phyloP scores from a whole-genome alignment of 495 filamentous ascomycete genomes.

The Monascus purpureus region DNA sequence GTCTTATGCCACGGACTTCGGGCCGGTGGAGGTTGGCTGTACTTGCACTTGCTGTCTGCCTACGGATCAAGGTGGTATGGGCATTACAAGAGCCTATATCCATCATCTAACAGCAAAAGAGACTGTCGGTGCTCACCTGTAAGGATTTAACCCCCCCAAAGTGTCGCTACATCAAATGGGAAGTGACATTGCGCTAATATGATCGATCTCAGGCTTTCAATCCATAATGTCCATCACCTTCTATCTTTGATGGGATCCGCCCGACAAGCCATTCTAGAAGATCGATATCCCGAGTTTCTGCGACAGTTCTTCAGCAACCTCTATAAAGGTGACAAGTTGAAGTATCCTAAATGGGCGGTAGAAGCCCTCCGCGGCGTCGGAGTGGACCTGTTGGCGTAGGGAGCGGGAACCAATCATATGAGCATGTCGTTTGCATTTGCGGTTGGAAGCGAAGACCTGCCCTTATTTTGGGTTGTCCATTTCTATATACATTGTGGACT shows the following conservation, averaged over 20 bases:
- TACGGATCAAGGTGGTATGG: constrained; percentile 54
- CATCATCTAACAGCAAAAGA: constrained; percentile 88
- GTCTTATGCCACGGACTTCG: constrained; percentile 64
- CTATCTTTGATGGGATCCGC: constrained; percentile 65
- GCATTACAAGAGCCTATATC: constrained; percentile 78
- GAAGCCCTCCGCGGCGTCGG: constrained; percentile 72
- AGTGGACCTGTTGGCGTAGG: constrained; percentile 51
- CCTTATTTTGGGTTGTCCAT: too few species aligned
- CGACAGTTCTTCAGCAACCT: constrained; percentile 59
- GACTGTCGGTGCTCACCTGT: constrained; percentile 86
- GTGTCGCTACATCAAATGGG: too few species aligned
- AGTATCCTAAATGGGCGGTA: constrained; percentile 73
- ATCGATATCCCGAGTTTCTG: constrained; percentile 67
- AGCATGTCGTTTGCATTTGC: too few species aligned
- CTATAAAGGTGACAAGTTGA: constrained; percentile 50
- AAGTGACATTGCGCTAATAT: too few species aligned
- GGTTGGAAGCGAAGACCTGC: too few species aligned
- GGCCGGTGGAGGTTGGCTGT: constrained; percentile 70
- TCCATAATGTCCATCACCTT: constrained; percentile 91
- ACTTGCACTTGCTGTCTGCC: constrained; percentile 65
- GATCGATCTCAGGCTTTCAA: constrained; percentile 55
- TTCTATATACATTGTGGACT: too few species aligned
- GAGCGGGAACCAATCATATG: too few species aligned
- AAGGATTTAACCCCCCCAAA: constrained; percentile 7
- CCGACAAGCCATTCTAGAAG: constrained; percentile 67